Evolutionary conservation across 257 asterid genomes (phyloP).

Genomic region (Catharanthus roseus): DNA sequence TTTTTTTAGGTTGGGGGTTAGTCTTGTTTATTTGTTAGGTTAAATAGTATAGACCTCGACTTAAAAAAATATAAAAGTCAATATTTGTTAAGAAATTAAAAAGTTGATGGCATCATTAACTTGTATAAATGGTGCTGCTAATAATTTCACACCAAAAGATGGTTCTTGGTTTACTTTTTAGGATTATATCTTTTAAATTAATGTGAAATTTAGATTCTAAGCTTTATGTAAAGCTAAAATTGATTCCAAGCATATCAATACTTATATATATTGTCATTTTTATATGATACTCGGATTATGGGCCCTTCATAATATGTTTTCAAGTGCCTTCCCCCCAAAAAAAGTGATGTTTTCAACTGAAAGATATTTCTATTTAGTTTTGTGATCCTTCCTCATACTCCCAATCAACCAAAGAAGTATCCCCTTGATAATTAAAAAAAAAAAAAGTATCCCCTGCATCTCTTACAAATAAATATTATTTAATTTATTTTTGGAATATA

Average conservation of each 20-base stretch:
- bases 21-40: too few species aligned
- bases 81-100: neutral
- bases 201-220: neutral
- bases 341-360: too few species aligned
- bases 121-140: neutral
- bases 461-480: too few species aligned
- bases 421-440: too few species aligned
- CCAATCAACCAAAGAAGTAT: too few species aligned
- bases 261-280: neutral
- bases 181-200: neutral
- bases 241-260: neutral
- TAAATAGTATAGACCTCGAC: neutral
- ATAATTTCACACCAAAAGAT: neutral
- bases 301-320: neutral
- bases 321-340: too few species aligned
- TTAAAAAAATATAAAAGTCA: neutral
- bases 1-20: too few species aligned
- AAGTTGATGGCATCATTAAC: neutral
- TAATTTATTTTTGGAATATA: too few species aligned
- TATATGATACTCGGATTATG: neutral
- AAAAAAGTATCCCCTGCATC: too few species aligned
- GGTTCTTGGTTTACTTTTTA: neutral
- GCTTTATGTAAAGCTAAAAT: neutral
- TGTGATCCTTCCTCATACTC: too few species aligned
- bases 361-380: too few species aligned